Evolutionary conservation across 768 basidiomycete species (phyloP).

Genomic region (Chalciporus piperatus): DNA sequence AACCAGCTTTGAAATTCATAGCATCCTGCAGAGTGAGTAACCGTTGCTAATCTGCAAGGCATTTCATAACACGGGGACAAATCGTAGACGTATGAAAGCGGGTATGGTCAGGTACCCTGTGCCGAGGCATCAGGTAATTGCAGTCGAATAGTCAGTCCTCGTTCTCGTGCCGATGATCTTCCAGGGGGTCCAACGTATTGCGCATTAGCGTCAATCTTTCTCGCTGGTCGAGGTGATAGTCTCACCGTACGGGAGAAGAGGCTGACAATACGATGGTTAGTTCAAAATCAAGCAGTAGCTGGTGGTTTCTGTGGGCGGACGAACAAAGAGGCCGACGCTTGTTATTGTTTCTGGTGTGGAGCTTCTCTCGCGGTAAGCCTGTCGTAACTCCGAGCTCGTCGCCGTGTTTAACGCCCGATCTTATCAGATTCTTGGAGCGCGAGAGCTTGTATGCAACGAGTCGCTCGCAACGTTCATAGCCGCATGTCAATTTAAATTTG

Average conservation of each 20-base stretch:
- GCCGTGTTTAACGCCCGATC: background rate
- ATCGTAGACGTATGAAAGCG: slow-evolving; percentile 84
- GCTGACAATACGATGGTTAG: slow-evolving; percentile 71
- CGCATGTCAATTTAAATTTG: slow-evolving; percentile 81
- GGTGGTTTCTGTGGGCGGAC: slow-evolving; percentile 91
- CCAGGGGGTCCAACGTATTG: slow-evolving; percentile 94
- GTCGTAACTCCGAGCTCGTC: background rate
- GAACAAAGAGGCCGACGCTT: slow-evolving; percentile 85
- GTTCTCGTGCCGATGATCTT: background rate
- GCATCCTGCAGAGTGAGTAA: slow-evolving; percentile 64
- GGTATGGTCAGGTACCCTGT: slow-evolving; percentile 78
- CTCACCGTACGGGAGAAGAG: slow-evolving; percentile 40
- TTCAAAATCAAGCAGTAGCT: slow-evolving; percentile 57
- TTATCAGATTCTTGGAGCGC: slow-evolving; percentile 64
- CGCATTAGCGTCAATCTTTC: slow-evolving; percentile 70
- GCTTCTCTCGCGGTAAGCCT: slow-evolving; percentile 67
- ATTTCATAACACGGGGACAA: background rate
- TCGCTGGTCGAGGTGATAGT: slow-evolving; percentile 35
- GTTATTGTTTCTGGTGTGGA: slow-evolving; percentile 96
- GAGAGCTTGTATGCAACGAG: slow-evolving; percentile 52
- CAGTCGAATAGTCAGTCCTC: background rate
- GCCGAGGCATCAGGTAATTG: slow-evolving; percentile 80
- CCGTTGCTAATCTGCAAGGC: background rate
- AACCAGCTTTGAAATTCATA: slow-evolving; percentile 61
- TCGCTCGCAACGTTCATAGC: slow-evolving; percentile 65